phyloP scores from a whole-genome alignment of 495 filamentous ascomycete genomes.

The Talaromyces stipitatus region DNA sequence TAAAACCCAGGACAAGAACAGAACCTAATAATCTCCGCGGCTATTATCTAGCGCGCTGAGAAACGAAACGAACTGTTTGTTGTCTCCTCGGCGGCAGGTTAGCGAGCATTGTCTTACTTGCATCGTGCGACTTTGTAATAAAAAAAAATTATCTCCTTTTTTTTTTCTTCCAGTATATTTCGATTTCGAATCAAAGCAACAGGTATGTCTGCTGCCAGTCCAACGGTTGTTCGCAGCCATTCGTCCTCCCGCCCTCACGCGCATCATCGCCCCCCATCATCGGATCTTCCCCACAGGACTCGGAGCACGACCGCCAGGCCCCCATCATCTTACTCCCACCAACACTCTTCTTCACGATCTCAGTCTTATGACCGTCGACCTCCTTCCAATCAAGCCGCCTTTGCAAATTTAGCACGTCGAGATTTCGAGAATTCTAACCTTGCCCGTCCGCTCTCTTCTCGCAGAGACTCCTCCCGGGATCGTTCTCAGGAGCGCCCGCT shows the following conservation, averaged over 20 bases:
- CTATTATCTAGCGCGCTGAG: too few species aligned
- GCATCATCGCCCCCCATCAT: conserved; percentile 26
- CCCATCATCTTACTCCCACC: conserved; percentile 16
- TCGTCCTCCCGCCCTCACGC: conserved; percentile 45
- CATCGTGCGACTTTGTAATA: not conserved
- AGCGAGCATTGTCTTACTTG: not conserved
- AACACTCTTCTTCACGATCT: conserved; percentile 29
- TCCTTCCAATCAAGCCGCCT: conserved; percentile 41
- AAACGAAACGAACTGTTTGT: too few species aligned
- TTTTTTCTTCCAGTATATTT: not conserved
- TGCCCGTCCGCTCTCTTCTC: conserved; percentile 38
- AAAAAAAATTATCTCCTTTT: not conserved
- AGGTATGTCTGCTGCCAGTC: conserved; percentile 45
- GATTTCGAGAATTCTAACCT: conserved; percentile 52
- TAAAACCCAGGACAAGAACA: not conserved
- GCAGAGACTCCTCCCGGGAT: conserved; percentile 48
- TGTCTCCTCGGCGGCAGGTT: not conserved
- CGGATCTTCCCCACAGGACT: conserved; percentile 50
- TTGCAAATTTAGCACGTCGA: conserved; percentile 46
- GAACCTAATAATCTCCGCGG: not conserved
- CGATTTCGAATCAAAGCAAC: too few species aligned
- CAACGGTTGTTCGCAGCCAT: conserved; percentile 44
- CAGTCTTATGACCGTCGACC: conserved; percentile 44
- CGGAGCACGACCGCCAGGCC: conserved; percentile 45
- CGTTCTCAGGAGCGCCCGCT: conserved; percentile 39